phyloP scores from a whole-genome alignment of 73 alveolate species.

The Halteria grandinella region DNA sequence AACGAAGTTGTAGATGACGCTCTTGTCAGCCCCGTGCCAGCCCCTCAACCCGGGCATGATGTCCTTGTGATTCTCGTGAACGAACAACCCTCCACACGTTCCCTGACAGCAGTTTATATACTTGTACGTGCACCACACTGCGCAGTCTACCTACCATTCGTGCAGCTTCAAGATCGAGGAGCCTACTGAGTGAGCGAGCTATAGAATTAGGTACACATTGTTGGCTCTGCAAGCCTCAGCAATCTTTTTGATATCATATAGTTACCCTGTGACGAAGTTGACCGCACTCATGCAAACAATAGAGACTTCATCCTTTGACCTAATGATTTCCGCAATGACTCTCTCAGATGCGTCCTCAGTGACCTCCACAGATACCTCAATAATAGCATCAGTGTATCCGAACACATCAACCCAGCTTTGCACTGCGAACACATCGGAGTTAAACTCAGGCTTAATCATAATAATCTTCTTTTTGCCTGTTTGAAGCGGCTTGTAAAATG shows the following conservation, averaged over 20 bases:
- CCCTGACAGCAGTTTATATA: constrained; percentile 73
- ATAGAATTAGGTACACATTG: constrained; percentile 28
- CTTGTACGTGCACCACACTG: constrained; percentile 68
- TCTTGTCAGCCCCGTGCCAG: constrained; percentile 55
- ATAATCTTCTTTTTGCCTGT: constrained; percentile 28
- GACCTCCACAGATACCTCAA: constrained; percentile 6
- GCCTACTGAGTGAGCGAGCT: constrained; percentile 75
- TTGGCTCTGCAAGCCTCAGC: constrained; percentile 23
- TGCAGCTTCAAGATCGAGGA: constrained; percentile 51
- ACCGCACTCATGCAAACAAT: constrained; percentile 35
- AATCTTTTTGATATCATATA: constrained; percentile 17
- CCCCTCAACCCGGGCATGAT: constrained; percentile 30
- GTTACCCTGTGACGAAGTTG: constrained; percentile 2
- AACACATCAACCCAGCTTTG: constrained; percentile 5
- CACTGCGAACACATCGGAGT: constrained; percentile 32
- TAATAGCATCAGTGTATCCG: neutral
- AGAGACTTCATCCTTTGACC: neutral
- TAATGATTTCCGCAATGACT: constrained; percentile 10
- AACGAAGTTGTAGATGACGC: constrained; percentile 49
- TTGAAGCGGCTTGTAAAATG: constrained; percentile 41
- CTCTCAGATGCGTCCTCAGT: constrained; percentile 10
- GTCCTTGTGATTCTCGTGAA: constrained; percentile 61
- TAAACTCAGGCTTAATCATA: constrained; percentile 19
- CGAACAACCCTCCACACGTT: constrained; percentile 66
- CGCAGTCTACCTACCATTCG: constrained; percentile 72